Conservation (phyloP, 495 filamentous ascomycete genomes). For the Lasiosphaeria ovina region DNA sequence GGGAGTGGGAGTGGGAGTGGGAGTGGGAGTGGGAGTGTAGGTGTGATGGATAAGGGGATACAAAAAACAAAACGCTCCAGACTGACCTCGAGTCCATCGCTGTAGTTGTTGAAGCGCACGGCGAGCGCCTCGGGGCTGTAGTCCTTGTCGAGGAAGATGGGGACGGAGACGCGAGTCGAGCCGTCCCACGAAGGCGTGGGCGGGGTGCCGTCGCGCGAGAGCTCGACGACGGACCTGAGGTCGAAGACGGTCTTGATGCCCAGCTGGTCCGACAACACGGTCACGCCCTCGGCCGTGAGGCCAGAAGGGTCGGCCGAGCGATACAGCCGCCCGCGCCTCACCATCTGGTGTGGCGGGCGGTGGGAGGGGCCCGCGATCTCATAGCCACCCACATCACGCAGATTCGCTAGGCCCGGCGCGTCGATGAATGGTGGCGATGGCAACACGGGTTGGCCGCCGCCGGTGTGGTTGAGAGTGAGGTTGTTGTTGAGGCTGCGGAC, state of each 20-base stretch:
- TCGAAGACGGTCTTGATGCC: slow-evolving; percentile 64
- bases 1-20: too few species aligned
- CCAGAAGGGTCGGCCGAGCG: slow-evolving; percentile 57
- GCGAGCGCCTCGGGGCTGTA: slow-evolving; percentile 54
- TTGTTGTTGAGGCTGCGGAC: too few species aligned
- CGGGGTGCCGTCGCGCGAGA: slow-evolving; percentile 31
- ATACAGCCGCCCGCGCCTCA: slow-evolving; percentile 52
- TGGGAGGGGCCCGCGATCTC: slow-evolving; percentile 30
- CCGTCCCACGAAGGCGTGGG: slow-evolving; percentile 45
- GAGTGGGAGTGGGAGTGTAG: too few species aligned
- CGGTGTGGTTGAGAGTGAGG: too few species aligned
- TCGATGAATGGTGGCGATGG: slow-evolving; percentile 53
- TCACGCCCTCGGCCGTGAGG: slow-evolving; percentile 51
- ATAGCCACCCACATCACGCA: slow-evolving; percentile 60
- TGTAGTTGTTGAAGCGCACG: slow-evolving; percentile 47
- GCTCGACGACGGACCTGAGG: slow-evolving; percentile 57
- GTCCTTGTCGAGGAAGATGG: slow-evolving; percentile 59
- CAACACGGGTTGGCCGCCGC: slow-evolving; percentile 3
- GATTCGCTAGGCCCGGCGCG: slow-evolving; percentile 54
- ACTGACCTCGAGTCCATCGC: slow-evolving; percentile 43
- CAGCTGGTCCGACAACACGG: slow-evolving; percentile 45
- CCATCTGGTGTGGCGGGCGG: slow-evolving; percentile 29
- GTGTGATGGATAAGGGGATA: too few species aligned
- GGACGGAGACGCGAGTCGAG: slow-evolving; percentile 50
- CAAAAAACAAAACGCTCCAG: too few species aligned